Evolutionary conservation across 768 basidiomycete species (phyloP).

Genomic region (Pulveroboletus frians): DNA sequence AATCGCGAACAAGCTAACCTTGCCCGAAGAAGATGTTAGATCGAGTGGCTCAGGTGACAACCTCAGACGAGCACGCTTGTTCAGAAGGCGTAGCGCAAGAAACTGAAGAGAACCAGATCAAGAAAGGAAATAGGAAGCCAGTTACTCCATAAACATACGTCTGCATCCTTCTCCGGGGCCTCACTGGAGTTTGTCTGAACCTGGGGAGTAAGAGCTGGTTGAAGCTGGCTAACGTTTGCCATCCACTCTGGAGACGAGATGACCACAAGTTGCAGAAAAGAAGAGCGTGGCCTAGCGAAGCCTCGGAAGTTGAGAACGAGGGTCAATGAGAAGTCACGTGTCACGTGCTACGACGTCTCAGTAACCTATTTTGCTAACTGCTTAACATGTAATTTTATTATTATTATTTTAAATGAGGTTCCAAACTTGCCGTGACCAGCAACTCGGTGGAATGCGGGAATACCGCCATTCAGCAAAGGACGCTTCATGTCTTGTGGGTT

Average conservation of each 20-base stretch:
- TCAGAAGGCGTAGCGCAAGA: constrained; percentile 37
- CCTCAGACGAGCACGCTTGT: constrained; percentile 60
- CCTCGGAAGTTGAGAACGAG: not conserved
- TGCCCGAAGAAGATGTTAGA: constrained; percentile 36
- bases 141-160: constrained; percentile 16
- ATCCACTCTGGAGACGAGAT: constrained; percentile 6
- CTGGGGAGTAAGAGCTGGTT: constrained; percentile 19
- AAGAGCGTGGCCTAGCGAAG: not conserved
- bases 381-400: not conserved
- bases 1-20: constrained; percentile 52
- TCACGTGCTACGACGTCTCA: constrained; percentile 8
- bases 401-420: not conserved
- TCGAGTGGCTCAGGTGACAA: constrained; percentile 51
- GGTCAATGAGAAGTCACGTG: not conserved
- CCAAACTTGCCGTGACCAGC: too few species aligned
- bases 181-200: constrained; percentile 23
- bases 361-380: not conserved
- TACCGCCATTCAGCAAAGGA: too few species aligned
- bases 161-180: constrained; percentile 28
- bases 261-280: not conserved
- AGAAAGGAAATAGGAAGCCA: not conserved
- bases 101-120: constrained; percentile 29
- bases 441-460: too few species aligned
- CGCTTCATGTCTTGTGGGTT: not conserved
- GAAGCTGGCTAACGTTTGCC: constrained; percentile 32